A percentile compares a stretch with the other conserved stretches of the same genome.
These are phyloP conservation scores for Botrytis aclada DNA, from an alignment of 2,329 filamentous ascomycete species.

Conservation along the genomic window DNA sequence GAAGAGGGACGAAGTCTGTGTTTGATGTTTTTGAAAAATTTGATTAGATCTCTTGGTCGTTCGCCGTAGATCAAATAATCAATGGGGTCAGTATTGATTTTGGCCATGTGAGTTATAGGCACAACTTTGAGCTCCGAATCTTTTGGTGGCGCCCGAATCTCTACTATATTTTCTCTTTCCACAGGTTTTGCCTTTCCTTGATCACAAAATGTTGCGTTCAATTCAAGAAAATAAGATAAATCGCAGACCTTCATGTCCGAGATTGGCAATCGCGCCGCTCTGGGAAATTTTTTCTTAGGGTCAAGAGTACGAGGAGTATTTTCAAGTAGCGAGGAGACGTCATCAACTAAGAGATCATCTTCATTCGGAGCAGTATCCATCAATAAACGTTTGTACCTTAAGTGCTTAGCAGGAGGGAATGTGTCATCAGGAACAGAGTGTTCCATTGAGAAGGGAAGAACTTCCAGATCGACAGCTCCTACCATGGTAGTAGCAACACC, in stretches of 20 bases:
- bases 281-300: not conserved
- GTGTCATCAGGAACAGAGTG: not conserved
- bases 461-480: slow-evolving; percentile 7
- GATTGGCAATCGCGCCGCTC: not conserved
- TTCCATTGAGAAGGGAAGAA: slow-evolving; percentile 9
- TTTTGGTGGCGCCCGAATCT: not conserved
- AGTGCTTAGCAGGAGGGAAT: not conserved
- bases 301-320: not conserved
- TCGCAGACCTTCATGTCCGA: slow-evolving; percentile 1
- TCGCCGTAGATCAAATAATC: slow-evolving; percentile 4
- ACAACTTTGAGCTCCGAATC: not conserved
- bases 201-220: not conserved
- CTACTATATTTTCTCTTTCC: not conserved
- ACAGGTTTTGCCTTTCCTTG: not conserved
- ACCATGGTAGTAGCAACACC: not conserved
- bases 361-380: slow-evolving; percentile 1
- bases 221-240: slow-evolving; percentile 2
- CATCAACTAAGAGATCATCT: not conserved
- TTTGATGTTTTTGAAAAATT: slow-evolving; percentile 10
- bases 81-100: slow-evolving; percentile 7
- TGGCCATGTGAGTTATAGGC: not conserved
- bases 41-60: not conserved
- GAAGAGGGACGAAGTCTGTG: not conserved
- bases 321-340: not conserved
- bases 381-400: not conserved